phyloP scores from a whole-genome alignment of 441 rosid species.

The Gossypium lobatum region DNA sequence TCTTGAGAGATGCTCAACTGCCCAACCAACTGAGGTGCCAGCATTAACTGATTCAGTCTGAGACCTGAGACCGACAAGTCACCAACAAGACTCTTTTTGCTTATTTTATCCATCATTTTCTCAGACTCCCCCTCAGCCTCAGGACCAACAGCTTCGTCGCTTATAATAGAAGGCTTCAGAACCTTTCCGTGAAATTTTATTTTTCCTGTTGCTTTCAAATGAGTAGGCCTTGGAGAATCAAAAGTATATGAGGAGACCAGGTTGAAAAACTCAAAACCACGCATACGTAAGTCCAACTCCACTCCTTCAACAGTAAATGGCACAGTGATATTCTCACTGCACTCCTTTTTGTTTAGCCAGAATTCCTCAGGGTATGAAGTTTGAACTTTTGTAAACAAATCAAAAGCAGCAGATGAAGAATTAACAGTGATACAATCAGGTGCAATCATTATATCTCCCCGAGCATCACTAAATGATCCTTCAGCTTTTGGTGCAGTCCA shows the following conservation, averaged over 20 bases:
- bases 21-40: conserved; percentile 93
- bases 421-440: conserved; percentile 75
- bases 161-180: conserved; percentile 32
- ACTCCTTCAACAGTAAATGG: conserved; percentile 90
- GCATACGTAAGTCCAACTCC: conserved; percentile 94
- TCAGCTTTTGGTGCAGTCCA: conserved; percentile 99
- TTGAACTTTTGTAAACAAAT: conserved; percentile 68
- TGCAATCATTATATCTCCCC: conserved; percentile 93
- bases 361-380: conserved; percentile 70
- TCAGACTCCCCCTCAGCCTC: conserved; percentile 29
- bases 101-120: conserved; percentile 24
- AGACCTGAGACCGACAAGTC: conserved; percentile 86
- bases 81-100: conserved; percentile 59
- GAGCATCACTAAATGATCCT: conserved; percentile 96
- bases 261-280: conserved; percentile 96
- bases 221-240: conserved; percentile 95
- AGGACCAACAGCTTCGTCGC: conserved; percentile 32
- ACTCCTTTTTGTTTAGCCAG: conserved; percentile 42
- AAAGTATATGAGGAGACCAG: conserved; percentile 79
- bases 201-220: conserved; percentile 92
- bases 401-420: conserved; percentile 90
- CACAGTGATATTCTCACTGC: conserved; percentile 32
- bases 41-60: conserved; percentile 83
- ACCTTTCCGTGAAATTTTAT: conserved; percentile 89
- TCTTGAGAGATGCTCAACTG: conserved; percentile 70